phyloP scores from a whole-genome alignment of 176 grass and related monocot species.

The Bolboschoenus planiculmis region DNA sequence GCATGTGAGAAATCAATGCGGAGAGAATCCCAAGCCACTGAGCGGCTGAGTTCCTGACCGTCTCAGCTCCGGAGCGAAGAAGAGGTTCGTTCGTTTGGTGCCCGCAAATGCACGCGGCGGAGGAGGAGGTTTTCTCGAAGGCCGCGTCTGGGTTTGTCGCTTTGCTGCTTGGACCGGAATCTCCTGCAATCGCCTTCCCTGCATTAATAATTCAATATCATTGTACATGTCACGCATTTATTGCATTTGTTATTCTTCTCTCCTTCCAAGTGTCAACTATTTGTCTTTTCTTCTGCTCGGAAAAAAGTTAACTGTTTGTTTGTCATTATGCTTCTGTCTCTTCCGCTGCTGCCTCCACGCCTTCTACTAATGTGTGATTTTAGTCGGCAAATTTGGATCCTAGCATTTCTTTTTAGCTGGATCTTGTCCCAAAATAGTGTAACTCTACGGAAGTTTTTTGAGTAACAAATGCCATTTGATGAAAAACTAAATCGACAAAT shows the following conservation, averaged over 20 bases:
- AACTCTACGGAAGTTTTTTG: not conserved
- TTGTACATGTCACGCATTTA: not conserved
- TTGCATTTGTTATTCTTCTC: not conserved
- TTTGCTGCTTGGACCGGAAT: not conserved
- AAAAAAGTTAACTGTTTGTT: not conserved
- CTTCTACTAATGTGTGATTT: not conserved
- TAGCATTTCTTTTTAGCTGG: not conserved
- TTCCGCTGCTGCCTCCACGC: not conserved
- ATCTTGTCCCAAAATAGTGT: not conserved
- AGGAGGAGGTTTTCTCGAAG: constrained; percentile 1
- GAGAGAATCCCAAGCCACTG: not conserved
- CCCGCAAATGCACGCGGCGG: constrained; percentile 1
- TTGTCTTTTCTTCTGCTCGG: not conserved
- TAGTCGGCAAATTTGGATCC: not conserved
- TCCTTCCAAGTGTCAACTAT: constrained; percentile 11
- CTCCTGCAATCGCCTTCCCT: not conserved
- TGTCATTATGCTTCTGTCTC: not conserved
- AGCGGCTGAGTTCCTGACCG: not conserved
- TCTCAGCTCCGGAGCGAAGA: no score
- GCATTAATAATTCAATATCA: not conserved
- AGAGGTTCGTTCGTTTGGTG: no score
- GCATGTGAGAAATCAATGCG: no score
- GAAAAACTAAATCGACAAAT: no score
- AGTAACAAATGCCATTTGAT: no score
- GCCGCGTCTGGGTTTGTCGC: not conserved